Percentiles rank a stretch among this genome's conserved stretches.
Evolutionary conservation across 306 rosid genomes (phyloP).

Genomic region (Corylus americana): DNA sequence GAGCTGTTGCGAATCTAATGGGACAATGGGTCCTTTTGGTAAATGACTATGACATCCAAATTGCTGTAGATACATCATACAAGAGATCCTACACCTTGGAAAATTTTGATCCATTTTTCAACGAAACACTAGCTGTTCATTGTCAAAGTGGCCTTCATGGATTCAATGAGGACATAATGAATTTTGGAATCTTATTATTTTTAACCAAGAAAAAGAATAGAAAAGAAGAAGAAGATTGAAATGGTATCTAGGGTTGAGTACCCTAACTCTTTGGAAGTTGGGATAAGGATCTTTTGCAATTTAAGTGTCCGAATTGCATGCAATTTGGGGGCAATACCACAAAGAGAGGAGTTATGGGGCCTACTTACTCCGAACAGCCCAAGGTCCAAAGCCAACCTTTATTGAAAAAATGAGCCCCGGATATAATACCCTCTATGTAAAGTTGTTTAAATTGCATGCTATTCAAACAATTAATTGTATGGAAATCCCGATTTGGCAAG

Average conservation of each 20-base stretch:
- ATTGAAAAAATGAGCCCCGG: too few species aligned
- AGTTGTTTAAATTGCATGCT: too few species aligned
- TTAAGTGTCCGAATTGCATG: too few species aligned
- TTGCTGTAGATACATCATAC: background rate
- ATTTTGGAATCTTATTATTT: conserved; percentile 29
- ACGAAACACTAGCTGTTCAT: conserved; percentile 20
- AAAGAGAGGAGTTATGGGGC: too few species aligned
- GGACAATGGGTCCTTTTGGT: conserved; percentile 3
- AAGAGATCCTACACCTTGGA: conserved; percentile 10
- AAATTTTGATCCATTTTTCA: conserved; percentile 1
- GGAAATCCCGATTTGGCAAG: too few species aligned
- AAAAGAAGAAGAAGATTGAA: background rate
- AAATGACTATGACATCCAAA: conserved; percentile 19
- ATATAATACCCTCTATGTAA: too few species aligned
- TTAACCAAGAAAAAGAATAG: background rate
- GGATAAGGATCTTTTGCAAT: background rate
- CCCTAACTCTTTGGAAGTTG: conserved; percentile 18
- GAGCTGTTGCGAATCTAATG: background rate
- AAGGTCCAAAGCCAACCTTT: too few species aligned
- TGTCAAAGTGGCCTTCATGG: conserved; percentile 28
- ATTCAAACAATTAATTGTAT: too few species aligned
- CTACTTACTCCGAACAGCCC: too few species aligned
- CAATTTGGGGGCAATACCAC: too few species aligned
- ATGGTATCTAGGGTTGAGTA: background rate
- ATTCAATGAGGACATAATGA: conserved; percentile 44